These are phyloP conservation scores for Saccharum spontaneum DNA, from an alignment of 176 grass and related monocot species.

Conservation along the genomic window DNA sequence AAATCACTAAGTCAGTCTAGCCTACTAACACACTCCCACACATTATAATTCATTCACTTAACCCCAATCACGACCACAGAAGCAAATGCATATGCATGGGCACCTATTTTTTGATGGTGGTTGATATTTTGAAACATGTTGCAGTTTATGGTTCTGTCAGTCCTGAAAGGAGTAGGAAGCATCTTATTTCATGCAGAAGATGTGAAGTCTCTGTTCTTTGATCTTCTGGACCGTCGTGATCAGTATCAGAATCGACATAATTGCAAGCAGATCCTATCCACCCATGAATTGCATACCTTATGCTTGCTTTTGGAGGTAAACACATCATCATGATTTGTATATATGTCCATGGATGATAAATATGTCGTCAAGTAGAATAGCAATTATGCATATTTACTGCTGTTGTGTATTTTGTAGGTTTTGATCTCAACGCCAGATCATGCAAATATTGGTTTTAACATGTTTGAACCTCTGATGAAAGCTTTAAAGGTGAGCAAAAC, in stretches of 20 bases:
- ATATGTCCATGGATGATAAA: neutral
- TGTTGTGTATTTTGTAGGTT: slow-evolving; percentile 43
- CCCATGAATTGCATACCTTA: slow-evolving; percentile 63
- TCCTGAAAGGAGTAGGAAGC: slow-evolving; percentile 85
- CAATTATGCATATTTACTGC: slow-evolving; percentile 22
- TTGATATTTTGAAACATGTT: slow-evolving; percentile 21
- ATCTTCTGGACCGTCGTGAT: slow-evolving; percentile 55
- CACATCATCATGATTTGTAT: neutral
- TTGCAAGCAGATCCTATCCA: slow-evolving; percentile 48
- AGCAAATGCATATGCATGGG: slow-evolving; percentile 8
- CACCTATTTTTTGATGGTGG: neutral
- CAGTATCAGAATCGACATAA: slow-evolving; percentile 33
- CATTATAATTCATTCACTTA: neutral
- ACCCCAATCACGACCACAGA: neutral
- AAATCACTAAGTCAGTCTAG: neutral
- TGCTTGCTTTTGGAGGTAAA: slow-evolving; percentile 95
- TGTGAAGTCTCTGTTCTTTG: slow-evolving; percentile 60
- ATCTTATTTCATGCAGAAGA: slow-evolving; percentile 61
- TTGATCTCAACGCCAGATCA: slow-evolving; percentile 40
- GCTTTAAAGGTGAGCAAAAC: slow-evolving; percentile 68
- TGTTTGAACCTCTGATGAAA: slow-evolving; percentile 44
- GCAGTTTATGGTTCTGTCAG: slow-evolving; percentile 76
- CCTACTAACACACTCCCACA: neutral
- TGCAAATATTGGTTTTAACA: slow-evolving; percentile 47
- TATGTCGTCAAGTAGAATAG: neutral